phyloP scores from a whole-genome alignment of 768 basidiomycete genomes.

The Harrya chromipes region DNA sequence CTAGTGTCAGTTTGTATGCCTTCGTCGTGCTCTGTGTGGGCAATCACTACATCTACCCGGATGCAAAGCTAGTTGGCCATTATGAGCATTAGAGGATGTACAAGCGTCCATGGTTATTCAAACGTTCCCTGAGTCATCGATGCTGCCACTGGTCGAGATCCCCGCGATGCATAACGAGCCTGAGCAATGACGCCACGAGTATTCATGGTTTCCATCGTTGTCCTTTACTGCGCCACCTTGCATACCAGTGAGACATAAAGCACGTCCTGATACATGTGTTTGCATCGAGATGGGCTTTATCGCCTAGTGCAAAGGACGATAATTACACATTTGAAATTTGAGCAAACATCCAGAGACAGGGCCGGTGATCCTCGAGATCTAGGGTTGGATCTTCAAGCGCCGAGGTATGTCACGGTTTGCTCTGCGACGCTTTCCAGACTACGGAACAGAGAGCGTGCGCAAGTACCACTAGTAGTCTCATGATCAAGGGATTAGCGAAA shows the following conservation, averaged over 20 bases:
- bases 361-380: neutral
- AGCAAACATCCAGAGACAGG: neutral
- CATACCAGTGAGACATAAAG: slow-evolving; percentile 6
- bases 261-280: slow-evolving; percentile 1
- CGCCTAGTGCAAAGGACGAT: neutral
- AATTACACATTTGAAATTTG: neutral
- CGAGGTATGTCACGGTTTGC: neutral
- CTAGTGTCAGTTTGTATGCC: too few relatives aligned
- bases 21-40: too few relatives aligned
- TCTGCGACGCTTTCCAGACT: neutral
- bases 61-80: too few relatives aligned
- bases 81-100: too few relatives aligned
- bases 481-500: neutral
- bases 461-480: neutral
- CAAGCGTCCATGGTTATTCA: too few relatives aligned
- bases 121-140: too few relatives aligned
- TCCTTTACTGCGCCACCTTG: neutral
- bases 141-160: too few relatives aligned
- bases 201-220: too few relatives aligned
- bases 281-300: slow-evolving; percentile 22
- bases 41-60: too few relatives aligned
- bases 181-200: too few relatives aligned
- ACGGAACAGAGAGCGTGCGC: too few relatives aligned
- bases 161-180: too few relatives aligned
- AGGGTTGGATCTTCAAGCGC: neutral